Evolutionary conservation across 2,329 filamentous ascomycete species (phyloP).

Genomic region (Talaromyces marneffei): DNA sequence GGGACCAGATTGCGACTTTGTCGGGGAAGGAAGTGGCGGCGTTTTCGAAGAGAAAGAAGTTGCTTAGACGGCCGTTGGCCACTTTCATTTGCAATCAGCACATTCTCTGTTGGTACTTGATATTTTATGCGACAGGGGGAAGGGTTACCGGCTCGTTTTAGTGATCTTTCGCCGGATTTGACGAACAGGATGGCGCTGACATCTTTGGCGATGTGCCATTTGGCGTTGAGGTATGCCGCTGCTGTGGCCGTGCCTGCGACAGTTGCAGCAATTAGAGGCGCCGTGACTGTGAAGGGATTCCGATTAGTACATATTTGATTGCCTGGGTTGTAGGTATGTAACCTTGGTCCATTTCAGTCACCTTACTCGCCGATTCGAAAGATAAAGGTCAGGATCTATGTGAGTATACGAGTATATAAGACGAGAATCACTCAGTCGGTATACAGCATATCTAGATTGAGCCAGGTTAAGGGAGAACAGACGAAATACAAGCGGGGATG

Average conservation of each 20-base stretch:
- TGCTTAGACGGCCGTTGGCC: slow-evolving; percentile 48
- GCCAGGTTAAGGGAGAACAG: neutral
- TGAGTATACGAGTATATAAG: neutral
- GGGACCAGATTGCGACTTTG: slow-evolving; percentile 62
- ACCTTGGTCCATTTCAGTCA: neutral
- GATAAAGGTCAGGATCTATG: neutral
- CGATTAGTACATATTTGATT: neutral
- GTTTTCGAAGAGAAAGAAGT: slow-evolving; percentile 62
- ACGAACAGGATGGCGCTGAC: slow-evolving; percentile 27
- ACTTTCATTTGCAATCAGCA: neutral
- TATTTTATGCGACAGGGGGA: neutral
- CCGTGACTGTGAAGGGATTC: neutral
- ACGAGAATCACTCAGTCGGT: neutral
- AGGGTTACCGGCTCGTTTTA: slow-evolving; percentile 43
- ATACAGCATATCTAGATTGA: neutral
- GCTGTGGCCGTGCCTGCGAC: slow-evolving; percentile 24
- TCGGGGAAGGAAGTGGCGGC: slow-evolving; percentile 49
- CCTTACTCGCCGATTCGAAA: neutral
- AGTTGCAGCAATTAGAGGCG: slow-evolving; percentile 20
- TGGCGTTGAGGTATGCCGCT: slow-evolving; percentile 51
- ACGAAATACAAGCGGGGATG: neutral
- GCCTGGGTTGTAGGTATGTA: neutral
- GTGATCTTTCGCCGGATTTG: neutral
- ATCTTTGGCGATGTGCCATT: slow-evolving; percentile 62
- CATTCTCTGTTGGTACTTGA: neutral